Percentiles rank a stretch among this genome's conserved stretches.
Evolutionary conservation across 768 basidiomycete species (phyloP).

Genomic region (Agaricus sinodeliciosus): DNA sequence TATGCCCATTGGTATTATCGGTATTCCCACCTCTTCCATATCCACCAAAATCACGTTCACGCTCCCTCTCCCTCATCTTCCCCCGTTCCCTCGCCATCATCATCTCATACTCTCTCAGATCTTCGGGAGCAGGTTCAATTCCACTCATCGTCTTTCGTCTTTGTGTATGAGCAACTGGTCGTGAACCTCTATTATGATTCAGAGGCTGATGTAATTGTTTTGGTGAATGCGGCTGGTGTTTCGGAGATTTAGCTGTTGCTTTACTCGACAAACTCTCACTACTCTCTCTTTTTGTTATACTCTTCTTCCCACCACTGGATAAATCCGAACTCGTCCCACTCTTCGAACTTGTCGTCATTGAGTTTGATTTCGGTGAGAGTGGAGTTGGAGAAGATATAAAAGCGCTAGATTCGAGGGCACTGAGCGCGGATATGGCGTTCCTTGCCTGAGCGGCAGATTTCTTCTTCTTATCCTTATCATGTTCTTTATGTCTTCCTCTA

Average conservation of each 20-base stretch:
- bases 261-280: slow-evolving; percentile 3
- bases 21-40: neutral
- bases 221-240: neutral
- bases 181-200: no score
- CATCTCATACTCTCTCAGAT: slow-evolving; percentile 4
- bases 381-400: neutral
- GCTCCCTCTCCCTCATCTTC: slow-evolving; percentile 13
- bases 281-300: neutral
- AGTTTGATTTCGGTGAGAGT: neutral
- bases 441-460: neutral
- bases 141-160: slow-evolving; percentile 2
- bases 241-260: neutral
- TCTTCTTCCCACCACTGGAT: neutral
- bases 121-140: slow-evolving; percentile 6
- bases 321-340: neutral
- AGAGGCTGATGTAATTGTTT: neutral
- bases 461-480: neutral
- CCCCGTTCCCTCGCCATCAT: slow-evolving; percentile 9
- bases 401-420: neutral
- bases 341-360: neutral
- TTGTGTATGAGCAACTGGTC: neutral
- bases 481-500: neutral
- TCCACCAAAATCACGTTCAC: slow-evolving; percentile 13
- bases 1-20: neutral
- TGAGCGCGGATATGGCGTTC: neutral